phyloP scores from a whole-genome alignment of 345 rosid species.

The Noccaea caerulescens region DNA sequence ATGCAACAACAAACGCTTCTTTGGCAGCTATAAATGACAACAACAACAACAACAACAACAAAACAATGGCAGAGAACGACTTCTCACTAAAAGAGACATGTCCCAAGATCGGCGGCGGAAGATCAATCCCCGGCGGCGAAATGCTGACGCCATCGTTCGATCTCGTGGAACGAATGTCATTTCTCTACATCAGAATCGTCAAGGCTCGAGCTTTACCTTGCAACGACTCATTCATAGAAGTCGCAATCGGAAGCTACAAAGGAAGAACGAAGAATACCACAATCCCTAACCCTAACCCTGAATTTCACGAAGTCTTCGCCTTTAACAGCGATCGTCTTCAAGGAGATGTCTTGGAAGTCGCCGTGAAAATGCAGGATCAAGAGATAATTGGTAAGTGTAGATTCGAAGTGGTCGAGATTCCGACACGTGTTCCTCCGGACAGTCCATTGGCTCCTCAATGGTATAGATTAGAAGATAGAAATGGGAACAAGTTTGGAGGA shows the following conservation, averaged over 20 bases:
- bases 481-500: slow-evolving; percentile 39
- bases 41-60: slow-evolving; percentile 1
- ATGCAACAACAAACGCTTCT: neutral
- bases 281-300: slow-evolving; percentile 41
- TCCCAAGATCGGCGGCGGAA: slow-evolving; percentile 52
- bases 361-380: slow-evolving; percentile 41
- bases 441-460: slow-evolving; percentile 50
- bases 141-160: slow-evolving; percentile 53
- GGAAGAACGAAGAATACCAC: slow-evolving; percentile 41
- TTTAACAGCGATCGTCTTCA: slow-evolving; percentile 51
- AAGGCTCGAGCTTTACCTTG: slow-evolving; percentile 46
- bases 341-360: slow-evolving; percentile 46
- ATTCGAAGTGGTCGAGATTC: slow-evolving; percentile 43
- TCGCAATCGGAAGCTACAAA: slow-evolving; percentile 44
- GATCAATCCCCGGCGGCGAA: slow-evolving; percentile 40
- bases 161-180: slow-evolving; percentile 54
- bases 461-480: slow-evolving; percentile 48
- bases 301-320: slow-evolving; percentile 53
- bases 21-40: neutral
- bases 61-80: slow-evolving; percentile 40
- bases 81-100: slow-evolving; percentile 54
- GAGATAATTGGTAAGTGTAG: slow-evolving; percentile 44
- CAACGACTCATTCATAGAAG: slow-evolving; percentile 42
- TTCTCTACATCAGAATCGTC: slow-evolving; percentile 48
- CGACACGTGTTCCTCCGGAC: slow-evolving; percentile 47